Conservation (phyloP, 2,329 filamentous ascomycete species). For the Aspergillus sp. region DNA sequence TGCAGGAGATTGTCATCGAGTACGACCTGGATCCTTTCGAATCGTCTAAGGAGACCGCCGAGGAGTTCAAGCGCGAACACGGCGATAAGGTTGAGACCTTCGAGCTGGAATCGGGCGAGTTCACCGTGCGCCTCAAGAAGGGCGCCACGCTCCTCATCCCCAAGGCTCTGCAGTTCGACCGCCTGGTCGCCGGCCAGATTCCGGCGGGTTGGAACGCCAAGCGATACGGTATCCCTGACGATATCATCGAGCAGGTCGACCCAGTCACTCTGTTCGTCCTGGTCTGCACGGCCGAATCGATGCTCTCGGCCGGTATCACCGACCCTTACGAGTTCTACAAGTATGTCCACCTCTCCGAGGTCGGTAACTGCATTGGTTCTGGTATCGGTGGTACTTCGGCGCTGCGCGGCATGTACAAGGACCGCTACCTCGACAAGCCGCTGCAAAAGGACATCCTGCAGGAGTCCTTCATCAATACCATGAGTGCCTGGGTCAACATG, state of each 20-base stretch:
- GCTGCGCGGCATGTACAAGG: slow-evolving; percentile 95
- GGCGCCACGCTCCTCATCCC: slow-evolving; percentile 90
- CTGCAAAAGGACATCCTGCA: slow-evolving; percentile 98
- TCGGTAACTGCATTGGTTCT: slow-evolving; percentile 96
- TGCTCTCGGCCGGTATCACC: slow-evolving; percentile 88
- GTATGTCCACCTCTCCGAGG: slow-evolving; percentile 95
- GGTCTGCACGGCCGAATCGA: slow-evolving; percentile 83
- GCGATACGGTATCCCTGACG: slow-evolving; percentile 90
- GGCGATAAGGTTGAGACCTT: slow-evolving; percentile 97
- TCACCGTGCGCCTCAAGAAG: slow-evolving; percentile 89
- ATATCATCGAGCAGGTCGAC: slow-evolving; percentile 96
- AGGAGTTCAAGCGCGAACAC: slow-evolving; percentile 95
- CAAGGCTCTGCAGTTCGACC: slow-evolving; percentile 94
- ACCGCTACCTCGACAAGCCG: slow-evolving; percentile 91
- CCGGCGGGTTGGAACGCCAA: slow-evolving; percentile 96
- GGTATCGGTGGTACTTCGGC: slow-evolving; percentile 94
- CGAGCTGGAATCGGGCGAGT: slow-evolving; percentile 91
- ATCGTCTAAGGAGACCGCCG: slow-evolving; percentile 90
- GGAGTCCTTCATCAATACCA: slow-evolving; percentile 99
- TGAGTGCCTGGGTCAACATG: slow-evolving; percentile 99
- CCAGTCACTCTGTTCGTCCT: slow-evolving; percentile 93
- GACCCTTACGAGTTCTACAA: slow-evolving; percentile 99
- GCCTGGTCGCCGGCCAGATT: slow-evolving; percentile 92
- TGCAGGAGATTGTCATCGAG: slow-evolving; percentile 95
- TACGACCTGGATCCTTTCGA: slow-evolving; percentile 97